Percentiles rank a stretch among this genome's conserved stretches.
Evolutionary conservation across 805 yeast species (phyloP).

Genomic region (Saccharomycopsis fibuligera): DNA sequence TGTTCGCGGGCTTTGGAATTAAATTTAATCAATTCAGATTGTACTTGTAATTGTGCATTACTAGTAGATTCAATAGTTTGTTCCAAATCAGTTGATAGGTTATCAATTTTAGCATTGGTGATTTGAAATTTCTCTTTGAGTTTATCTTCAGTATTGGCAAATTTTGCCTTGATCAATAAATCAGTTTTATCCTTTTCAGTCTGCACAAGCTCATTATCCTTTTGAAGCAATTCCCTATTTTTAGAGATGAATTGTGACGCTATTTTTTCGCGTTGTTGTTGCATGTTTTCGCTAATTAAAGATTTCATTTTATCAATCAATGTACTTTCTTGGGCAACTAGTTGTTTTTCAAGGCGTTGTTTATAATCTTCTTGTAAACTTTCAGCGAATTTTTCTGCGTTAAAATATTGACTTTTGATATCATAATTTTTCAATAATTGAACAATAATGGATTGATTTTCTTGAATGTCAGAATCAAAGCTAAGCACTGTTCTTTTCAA

Average conservation of each 20-base stretch:
- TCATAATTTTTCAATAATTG: neutral
- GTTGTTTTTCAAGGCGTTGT: constrained; percentile 18
- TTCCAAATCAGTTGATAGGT: neutral
- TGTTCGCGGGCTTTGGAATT: neutral
- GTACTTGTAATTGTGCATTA: constrained; percentile 1
- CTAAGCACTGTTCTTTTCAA: neutral
- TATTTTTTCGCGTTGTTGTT: constrained; percentile 8
- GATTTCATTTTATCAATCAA: constrained; percentile 13
- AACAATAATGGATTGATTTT: neutral
- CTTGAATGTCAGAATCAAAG: constrained; percentile 2
- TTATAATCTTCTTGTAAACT: constrained; percentile 7
- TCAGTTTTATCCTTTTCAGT: neutral
- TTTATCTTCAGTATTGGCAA: neutral
- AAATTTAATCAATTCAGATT: constrained; percentile 4
- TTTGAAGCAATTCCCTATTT: constrained; percentile 1
- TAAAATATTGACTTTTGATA: neutral
- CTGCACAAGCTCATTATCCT: neutral
- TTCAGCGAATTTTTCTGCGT: neutral
- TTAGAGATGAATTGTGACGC: neutral
- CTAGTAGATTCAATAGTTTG: constrained; percentile 2
- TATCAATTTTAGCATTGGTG: neutral
- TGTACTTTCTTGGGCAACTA: constrained; percentile 20
- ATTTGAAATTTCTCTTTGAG: constrained; percentile 1
- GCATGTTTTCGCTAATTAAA: constrained; percentile 6
- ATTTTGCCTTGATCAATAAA: neutral